phyloP scores from a whole-genome alignment of 2,329 filamentous ascomycete genomes.

The Alternaria atra region DNA sequence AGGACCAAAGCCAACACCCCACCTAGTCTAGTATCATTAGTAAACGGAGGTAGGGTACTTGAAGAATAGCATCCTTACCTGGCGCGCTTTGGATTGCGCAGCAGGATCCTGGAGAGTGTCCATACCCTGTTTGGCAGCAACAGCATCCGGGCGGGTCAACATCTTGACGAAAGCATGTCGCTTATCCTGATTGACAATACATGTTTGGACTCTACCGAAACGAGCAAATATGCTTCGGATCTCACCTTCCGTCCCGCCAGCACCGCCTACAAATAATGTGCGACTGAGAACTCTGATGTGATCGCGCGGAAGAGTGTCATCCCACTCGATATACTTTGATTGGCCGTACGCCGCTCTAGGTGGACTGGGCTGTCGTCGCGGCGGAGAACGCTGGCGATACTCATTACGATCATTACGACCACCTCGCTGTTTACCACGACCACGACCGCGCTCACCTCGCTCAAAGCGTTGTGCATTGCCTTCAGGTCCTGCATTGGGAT shows the following conservation, averaged over 20 bases:
- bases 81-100: conserved; percentile 69
- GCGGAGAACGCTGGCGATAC: conserved; percentile 89
- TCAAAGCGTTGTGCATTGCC: conserved; percentile 65
- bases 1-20: conserved; percentile 97
- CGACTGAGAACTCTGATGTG: conserved; percentile 87
- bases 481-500: conserved; percentile 65
- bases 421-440: conserved; percentile 57
- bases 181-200: conserved; percentile 98
- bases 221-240: conserved; percentile 80
- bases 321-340: conserved; percentile 82
- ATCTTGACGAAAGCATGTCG: conserved; percentile 99
- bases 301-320: conserved; percentile 75
- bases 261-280: conserved; percentile 95
- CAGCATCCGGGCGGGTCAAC: conserved; percentile 86
- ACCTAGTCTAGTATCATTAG: conserved; percentile 74
- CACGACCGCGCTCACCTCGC: conserved; percentile 65
- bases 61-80: conserved; percentile 37
- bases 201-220: conserved; percentile 91
- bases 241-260: conserved; percentile 77
- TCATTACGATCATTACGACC: conserved; percentile 60
- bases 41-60: conserved; percentile 1
- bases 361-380: conserved; percentile 68
- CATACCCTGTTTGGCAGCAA: conserved; percentile 85
- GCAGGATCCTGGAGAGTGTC: conserved; percentile 78
- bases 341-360: conserved; percentile 42